A percentile compares a stretch with the other conserved stretches of the same genome.
Evolutionary conservation across 1,284 basidiomycete genomes (phyloP).

Genomic region (Inonotus obliquus): DNA sequence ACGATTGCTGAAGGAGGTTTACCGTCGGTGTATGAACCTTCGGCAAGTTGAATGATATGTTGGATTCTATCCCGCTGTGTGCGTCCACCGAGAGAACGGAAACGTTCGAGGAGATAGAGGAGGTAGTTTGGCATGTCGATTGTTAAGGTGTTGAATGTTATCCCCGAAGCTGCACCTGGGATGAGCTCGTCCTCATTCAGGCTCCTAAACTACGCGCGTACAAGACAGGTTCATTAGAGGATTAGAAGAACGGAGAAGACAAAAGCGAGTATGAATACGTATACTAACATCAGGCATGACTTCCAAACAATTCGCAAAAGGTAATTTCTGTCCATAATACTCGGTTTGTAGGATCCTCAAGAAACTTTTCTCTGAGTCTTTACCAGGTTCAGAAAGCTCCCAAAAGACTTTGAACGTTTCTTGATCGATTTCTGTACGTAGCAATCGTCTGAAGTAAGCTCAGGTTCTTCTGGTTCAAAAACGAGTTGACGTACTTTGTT

Average conservation of each 20-base stretch:
- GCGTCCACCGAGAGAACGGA: conserved; percentile 55
- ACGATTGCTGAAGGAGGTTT: conserved; percentile 46
- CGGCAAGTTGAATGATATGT: conserved; percentile 62
- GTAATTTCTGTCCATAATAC: conserved; percentile 43
- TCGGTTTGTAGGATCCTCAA: conserved; percentile 56
- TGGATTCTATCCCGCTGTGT: conserved; percentile 53
- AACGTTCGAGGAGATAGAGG: conserved; percentile 59
- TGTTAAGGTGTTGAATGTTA: conserved; percentile 59
- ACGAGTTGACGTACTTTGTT: conserved; percentile 39
- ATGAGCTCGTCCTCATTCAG: conserved; percentile 42
- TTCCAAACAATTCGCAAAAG: conserved; percentile 41
- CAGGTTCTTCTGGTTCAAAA: background rate
- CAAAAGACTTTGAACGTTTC: conserved; percentile 73
- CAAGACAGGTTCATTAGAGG: background rate
- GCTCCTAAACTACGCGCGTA: conserved; percentile 40
- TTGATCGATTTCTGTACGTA: conserved; percentile 55
- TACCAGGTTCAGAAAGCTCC: conserved; percentile 55
- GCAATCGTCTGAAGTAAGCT: background rate
- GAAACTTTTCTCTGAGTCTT: conserved; percentile 52
- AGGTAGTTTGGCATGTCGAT: conserved; percentile 69
- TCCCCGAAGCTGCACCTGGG: conserved; percentile 40
- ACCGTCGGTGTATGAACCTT: conserved; percentile 46
- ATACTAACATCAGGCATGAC: conserved; percentile 58
- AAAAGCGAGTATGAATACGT: too few species aligned
- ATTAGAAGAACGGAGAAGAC: background rate